Evolutionary conservation across 345 rosid genomes (phyloP).

Genomic region (Turritis glabra): DNA sequence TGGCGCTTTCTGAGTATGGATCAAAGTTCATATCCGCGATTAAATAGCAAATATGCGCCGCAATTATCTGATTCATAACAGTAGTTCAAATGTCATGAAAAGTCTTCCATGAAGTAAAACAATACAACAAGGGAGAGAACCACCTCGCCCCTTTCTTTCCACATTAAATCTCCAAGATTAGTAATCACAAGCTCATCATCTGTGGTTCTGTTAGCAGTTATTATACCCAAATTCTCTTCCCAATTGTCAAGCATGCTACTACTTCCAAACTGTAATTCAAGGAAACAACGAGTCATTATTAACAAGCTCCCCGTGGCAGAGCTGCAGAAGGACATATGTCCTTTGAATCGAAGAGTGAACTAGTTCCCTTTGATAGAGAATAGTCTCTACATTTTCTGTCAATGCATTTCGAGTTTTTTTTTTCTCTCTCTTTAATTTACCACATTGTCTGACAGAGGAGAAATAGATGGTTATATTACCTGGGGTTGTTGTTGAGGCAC

Average conservation of each 20-base stretch:
- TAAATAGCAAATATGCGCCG: slow-evolving; percentile 78
- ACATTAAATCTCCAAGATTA: slow-evolving; percentile 95
- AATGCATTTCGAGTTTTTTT: not conserved
- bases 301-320: not conserved
- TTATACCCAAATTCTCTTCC: slow-evolving; percentile 97
- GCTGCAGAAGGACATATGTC: slow-evolving; percentile 11
- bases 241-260: slow-evolving; percentile 93
- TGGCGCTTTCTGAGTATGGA: slow-evolving; percentile 64
- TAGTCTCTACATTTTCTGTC: not conserved
- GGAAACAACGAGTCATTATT: slow-evolving; percentile 9
- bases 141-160: slow-evolving; percentile 99
- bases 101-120: slow-evolving; percentile 7
- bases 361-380: not conserved
- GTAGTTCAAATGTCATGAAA: slow-evolving; percentile 32
- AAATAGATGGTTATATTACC: slow-evolving; percentile 44
- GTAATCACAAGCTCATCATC: slow-evolving; percentile 94
- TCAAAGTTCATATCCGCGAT: slow-evolving; percentile 72
- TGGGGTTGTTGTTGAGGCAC: slow-evolving; percentile 55
- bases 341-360: slow-evolving; percentile 2
- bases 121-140: slow-evolving; percentile 26
- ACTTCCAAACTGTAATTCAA: slow-evolving; percentile 52
- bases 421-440: not conserved
- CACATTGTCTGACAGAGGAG: not conserved
- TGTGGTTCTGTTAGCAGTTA: slow-evolving; percentile 95
- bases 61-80: slow-evolving; percentile 49